A percentile compares a stretch with the other conserved stretches of the same genome.
Conservation (phyloP, 371 early-diverging fungal species). For the Mortierella sp. region DNA sequence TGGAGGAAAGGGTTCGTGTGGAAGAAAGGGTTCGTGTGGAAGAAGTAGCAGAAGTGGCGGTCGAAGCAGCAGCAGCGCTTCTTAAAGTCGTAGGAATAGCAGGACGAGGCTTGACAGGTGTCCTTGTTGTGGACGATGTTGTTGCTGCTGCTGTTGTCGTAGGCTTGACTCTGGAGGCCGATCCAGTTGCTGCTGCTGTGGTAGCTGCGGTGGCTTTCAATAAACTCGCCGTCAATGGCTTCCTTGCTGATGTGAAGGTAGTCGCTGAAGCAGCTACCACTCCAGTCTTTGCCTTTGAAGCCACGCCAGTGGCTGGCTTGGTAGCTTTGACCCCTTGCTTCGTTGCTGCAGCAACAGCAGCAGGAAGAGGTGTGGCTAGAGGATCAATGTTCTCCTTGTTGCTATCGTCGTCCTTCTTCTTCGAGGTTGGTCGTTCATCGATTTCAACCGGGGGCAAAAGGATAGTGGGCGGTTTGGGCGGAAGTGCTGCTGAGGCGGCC, state of each 20-base stretch:
- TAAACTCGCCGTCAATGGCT: constrained; percentile 12
- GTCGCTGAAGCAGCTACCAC: background rate
- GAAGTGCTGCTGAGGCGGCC: background rate
- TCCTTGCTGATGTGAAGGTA: background rate
- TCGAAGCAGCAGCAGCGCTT: constrained; percentile 19
- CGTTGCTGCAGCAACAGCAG: constrained; percentile 5
- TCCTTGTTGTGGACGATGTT: constrained; percentile 18
- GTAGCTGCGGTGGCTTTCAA: constrained; percentile 9
- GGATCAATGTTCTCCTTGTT: constrained; percentile 32
- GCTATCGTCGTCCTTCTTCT: background rate
- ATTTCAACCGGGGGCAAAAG: constrained; percentile 2
- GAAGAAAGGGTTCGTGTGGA: constrained; percentile 9
- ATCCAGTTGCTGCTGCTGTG: background rate
- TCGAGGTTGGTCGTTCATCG: background rate
- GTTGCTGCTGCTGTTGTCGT: constrained; percentile 20
- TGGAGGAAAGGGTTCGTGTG: constrained; percentile 2
- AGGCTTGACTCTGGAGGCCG: constrained; percentile 12
- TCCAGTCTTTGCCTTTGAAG: constrained; percentile 19
- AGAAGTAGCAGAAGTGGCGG: constrained; percentile 16
- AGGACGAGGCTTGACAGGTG: constrained; percentile 30
- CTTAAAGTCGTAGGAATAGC: constrained; percentile 29
- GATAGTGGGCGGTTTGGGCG: constrained; percentile 14
- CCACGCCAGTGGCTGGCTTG: constrained; percentile 15
- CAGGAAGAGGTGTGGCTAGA: constrained; percentile 4
- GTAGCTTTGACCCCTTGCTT: background rate